Evolutionary conservation across 495 filamentous ascomycete genomes (phyloP).

Genomic region (Penicillium roqueforti): DNA sequence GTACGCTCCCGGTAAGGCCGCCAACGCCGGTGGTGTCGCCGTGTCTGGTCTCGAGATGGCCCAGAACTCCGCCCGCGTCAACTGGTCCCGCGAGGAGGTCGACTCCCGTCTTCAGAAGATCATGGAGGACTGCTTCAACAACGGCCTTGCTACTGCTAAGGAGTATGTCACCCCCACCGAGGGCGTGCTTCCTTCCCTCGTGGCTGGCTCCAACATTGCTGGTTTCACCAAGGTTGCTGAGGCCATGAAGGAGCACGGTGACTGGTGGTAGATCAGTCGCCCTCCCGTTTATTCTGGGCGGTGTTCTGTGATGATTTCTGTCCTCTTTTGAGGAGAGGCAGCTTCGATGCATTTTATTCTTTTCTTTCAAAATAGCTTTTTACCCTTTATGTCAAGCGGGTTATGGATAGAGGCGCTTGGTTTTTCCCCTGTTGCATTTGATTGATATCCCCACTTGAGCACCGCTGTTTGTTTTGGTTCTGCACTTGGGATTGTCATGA

Average conservation of each 20-base stretch:
- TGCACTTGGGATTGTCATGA: conserved; percentile 24
- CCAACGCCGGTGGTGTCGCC: conserved; percentile 96
- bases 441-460: conserved; percentile 31
- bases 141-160: conserved; percentile 84
- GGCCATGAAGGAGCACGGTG: conserved; percentile 94
- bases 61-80: conserved; percentile 84
- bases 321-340: conserved; percentile 10
- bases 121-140: conserved; percentile 92
- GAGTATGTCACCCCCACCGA: conserved; percentile 73
- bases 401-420: conserved; percentile 41
- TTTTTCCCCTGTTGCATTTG: conserved; percentile 28
- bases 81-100: conserved; percentile 85
- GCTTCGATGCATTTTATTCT: conserved; percentile 25
- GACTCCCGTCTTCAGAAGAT: conserved; percentile 88
- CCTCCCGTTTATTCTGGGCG: conserved; percentile 4
- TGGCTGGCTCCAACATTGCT: conserved; percentile 93
- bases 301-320: conserved; percentile 12
- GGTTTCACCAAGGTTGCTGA: conserved; percentile 94
- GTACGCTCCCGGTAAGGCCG: conserved; percentile 92
- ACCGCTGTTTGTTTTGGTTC: conserved; percentile 17
- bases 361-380: conserved; percentile 18
- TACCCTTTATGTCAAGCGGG: conserved; percentile 31
- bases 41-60: conserved; percentile 99
- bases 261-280: conserved; percentile 72
- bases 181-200: conserved; percentile 82